Conservation (phyloP, 148 eudicot species). For the Suaeda aralocaspica region DNA sequence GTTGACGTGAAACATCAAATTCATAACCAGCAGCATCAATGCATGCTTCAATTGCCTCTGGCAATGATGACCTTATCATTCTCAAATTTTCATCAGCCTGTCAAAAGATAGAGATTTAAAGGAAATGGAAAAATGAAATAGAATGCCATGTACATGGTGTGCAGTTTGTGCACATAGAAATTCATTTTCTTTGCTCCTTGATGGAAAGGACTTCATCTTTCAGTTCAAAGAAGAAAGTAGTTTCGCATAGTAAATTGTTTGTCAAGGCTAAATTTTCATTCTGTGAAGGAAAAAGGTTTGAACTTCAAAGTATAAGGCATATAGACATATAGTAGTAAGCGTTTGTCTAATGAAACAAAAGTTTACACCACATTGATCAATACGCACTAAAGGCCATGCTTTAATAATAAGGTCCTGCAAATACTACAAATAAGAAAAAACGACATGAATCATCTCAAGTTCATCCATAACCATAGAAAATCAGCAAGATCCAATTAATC, state of each 20-base stretch:
- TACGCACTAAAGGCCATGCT: too few species aligned
- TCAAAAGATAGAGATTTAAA: constrained; percentile 12
- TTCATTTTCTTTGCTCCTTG: neutral
- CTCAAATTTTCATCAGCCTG: constrained; percentile 99
- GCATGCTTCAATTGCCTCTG: constrained; percentile 97
- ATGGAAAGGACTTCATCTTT: neutral
- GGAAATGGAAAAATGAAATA: neutral
- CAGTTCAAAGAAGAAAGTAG: neutral
- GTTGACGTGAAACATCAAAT: constrained; percentile 73
- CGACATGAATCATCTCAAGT: too few species aligned
- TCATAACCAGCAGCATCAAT: constrained; percentile 99
- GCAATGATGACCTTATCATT: constrained; percentile 78
- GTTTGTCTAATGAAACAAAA: too few species aligned
- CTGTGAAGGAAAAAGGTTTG: too few species aligned
- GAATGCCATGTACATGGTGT: neutral
- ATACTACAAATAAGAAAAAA: too few species aligned
- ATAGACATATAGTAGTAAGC: neutral
- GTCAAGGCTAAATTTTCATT: neutral
- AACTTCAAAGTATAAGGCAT: too few species aligned
- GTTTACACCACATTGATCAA: too few species aligned
- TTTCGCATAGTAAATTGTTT: neutral
- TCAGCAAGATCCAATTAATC: too few species aligned
- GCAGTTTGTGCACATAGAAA: neutral
- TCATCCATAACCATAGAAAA: too few species aligned
- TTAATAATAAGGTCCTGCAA: too few species aligned